Percentiles rank a stretch among this genome's conserved stretches.
phyloP scores from a whole-genome alignment of 73 alveolate species.

The Paramecium sexaurelia region DNA sequence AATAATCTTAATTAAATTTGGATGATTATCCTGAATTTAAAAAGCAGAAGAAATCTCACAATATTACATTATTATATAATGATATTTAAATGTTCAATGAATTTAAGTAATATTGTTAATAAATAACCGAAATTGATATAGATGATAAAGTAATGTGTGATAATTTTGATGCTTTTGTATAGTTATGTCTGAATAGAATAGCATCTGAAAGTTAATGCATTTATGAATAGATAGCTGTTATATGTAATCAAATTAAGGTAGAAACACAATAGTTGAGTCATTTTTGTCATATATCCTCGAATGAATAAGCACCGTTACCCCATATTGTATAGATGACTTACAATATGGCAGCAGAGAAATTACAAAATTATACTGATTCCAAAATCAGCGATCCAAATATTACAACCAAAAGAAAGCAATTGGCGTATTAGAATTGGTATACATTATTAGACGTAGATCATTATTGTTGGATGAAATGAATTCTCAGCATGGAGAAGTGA shows the following conservation, averaged over 20 bases:
- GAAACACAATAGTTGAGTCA: background rate
- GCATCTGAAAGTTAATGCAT: slow-evolving; percentile 3
- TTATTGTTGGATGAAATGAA: background rate
- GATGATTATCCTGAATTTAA: slow-evolving; percentile 22
- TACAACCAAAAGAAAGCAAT: background rate
- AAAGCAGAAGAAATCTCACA: background rate
- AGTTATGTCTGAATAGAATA: background rate
- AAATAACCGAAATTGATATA: background rate
- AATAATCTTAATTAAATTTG: background rate
- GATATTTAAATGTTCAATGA: background rate
- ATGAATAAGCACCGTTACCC: background rate
- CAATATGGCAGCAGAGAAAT: background rate
- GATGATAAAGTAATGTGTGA: background rate
- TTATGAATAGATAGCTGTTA: background rate
- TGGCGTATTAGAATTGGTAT: background rate
- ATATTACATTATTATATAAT: background rate
- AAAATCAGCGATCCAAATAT: background rate
- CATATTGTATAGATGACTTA: slow-evolving; percentile 14
- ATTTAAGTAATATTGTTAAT: background rate
- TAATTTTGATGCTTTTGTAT: background rate
- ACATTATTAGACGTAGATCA: background rate
- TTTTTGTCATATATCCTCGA: background rate
- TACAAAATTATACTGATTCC: background rate
- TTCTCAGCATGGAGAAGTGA: background rate
- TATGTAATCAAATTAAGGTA: background rate